Evolutionary conservation across 78 protist genomes (phyloP).

Genomic region (Emiliania huxleyi): DNA sequence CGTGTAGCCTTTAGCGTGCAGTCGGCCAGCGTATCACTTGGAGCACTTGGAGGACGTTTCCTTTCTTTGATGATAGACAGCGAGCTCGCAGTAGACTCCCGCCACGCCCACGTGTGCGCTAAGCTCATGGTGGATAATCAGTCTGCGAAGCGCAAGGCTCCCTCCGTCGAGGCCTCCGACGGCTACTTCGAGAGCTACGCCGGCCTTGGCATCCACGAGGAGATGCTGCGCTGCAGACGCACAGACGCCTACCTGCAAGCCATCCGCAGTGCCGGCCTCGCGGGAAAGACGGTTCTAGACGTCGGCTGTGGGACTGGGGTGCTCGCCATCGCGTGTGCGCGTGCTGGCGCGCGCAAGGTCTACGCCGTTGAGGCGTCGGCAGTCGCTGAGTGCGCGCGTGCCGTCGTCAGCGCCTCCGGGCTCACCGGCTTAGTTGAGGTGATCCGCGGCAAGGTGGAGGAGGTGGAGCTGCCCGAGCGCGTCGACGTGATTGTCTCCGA

Average conservation of each 20-base stretch:
- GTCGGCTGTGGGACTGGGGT: neutral
- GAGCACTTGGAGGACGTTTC: too few species aligned
- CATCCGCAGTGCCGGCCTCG: neutral
- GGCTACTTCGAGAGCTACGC: neutral
- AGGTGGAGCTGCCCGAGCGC: conserved; percentile 29
- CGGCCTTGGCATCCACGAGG: neutral
- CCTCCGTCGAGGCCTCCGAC: too few species aligned
- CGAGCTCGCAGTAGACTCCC: too few species aligned
- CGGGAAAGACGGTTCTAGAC: neutral
- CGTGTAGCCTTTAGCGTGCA: too few species aligned
- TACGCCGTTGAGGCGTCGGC: neutral
- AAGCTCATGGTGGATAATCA: too few species aligned
- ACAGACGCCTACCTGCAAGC: neutral
- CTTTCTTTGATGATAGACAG: too few species aligned
- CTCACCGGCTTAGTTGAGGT: neutral
- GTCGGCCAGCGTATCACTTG: too few species aligned
- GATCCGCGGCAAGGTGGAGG: neutral
- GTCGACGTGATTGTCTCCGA: conserved; percentile 77
- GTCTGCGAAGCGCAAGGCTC: too few species aligned
- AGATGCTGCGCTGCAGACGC: neutral
- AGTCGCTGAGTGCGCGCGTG: neutral
- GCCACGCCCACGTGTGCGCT: too few species aligned
- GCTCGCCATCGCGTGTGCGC: neutral
- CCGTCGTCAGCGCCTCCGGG: neutral
- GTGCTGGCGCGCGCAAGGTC: neutral